Evolutionary conservation across 129 eudicot species (phyloP).

Genomic region (Heracleum sosnowskyi): DNA sequence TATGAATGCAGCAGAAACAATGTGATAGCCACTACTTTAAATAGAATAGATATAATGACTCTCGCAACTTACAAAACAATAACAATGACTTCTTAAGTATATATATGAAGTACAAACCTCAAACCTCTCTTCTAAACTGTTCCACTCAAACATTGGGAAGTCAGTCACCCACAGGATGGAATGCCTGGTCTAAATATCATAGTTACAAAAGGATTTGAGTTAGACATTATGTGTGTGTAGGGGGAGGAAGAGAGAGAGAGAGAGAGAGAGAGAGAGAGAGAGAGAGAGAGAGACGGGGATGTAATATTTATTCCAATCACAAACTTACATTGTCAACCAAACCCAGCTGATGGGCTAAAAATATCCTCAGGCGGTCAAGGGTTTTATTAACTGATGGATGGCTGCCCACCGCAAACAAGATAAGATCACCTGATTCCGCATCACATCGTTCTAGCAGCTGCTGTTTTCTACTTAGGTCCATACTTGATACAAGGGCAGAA

Average conservation of each 20-base stretch:
- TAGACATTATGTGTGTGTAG: neutral
- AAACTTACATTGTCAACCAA: slow-evolving; percentile 68
- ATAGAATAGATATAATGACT: neutral
- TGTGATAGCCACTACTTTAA: neutral
- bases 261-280: too few relatives aligned
- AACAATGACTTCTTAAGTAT: neutral
- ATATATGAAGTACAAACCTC: slow-evolving; percentile 55
- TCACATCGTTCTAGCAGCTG: slow-evolving; percentile 42
- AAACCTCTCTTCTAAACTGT: slow-evolving; percentile 69
- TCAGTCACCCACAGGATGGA: slow-evolving; percentile 96
- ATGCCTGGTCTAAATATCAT: slow-evolving; percentile 51
- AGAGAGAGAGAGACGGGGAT: neutral
- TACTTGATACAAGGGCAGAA: slow-evolving; percentile 67
- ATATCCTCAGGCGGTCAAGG: slow-evolving; percentile 68
- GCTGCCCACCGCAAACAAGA: slow-evolving; percentile 84
- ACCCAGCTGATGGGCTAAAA: slow-evolving; percentile 63
- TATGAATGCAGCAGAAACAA: neutral
- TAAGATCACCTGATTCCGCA: slow-evolving; percentile 77
- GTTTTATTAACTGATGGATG: slow-evolving; percentile 68
- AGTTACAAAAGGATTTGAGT: neutral
- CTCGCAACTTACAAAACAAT: neutral
- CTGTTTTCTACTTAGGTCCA: slow-evolving; percentile 43
- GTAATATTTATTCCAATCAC: neutral
- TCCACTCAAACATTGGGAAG: slow-evolving; percentile 99
- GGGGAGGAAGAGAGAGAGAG: neutral